Conservation (phyloP, 1,284 basidiomycete genomes). For the Trichosporon sp. region DNA sequence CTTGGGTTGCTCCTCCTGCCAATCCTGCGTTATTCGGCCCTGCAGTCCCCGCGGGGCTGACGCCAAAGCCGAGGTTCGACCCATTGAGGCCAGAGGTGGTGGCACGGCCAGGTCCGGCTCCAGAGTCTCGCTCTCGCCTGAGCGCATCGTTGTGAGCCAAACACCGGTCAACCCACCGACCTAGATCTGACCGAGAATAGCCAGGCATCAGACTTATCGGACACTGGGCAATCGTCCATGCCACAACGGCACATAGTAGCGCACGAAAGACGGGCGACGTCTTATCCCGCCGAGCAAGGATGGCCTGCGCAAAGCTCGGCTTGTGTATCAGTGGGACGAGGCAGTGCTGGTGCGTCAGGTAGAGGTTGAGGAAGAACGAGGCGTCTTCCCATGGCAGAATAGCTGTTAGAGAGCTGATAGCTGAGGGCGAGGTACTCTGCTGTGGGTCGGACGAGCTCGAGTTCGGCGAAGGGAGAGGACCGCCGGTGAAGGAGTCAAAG, state of each 20-base stretch:
- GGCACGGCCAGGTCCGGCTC: no score
- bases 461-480: background rate
- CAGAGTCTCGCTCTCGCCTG: background rate
- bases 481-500: background rate
- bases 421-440: background rate
- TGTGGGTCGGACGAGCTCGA: background rate
- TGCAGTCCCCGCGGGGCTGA: no score
- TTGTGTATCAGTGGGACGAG: constrained; percentile 32
- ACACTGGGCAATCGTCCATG: constrained; percentile 30
- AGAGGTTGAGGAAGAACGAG: constrained; percentile 28
- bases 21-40: no score
- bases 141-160: background rate
- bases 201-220: constrained; percentile 22
- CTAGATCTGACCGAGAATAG: background rate
- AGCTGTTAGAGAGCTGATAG: background rate
- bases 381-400: constrained; percentile 26
- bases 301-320: constrained; percentile 29
- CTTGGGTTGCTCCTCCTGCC: background rate
- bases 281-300: constrained; percentile 26
- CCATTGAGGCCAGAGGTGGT: no score
- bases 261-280: constrained; percentile 27
- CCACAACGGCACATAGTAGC: constrained; percentile 27
- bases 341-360: constrained; percentile 29
- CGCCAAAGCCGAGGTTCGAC: no score
- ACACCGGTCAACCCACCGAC: background rate